Evolutionary conservation across 1,139 yeast genomes (phyloP).

Genomic region (Sugiyamaella japonica): DNA sequence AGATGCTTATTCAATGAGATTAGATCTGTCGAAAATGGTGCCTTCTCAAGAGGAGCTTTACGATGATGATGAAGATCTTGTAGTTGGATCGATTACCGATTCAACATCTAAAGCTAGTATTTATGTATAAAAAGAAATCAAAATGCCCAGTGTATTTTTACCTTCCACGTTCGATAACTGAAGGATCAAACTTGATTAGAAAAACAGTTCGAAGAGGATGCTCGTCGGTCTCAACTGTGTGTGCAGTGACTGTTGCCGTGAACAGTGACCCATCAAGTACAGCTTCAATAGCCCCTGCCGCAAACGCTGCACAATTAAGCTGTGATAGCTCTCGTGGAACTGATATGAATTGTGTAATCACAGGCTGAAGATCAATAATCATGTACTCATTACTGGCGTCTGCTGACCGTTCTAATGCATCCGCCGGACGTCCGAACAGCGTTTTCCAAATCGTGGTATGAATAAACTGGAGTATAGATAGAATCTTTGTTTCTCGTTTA

Average conservation of each 20-base stretch:
- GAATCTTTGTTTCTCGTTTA: conserved; percentile 67
- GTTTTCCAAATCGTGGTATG: conserved; percentile 82
- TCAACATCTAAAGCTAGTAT: conserved; percentile 10
- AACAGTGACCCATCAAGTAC: conserved; percentile 79
- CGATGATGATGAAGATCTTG: conserved; percentile 36
- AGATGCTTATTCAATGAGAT: conserved; percentile 95
- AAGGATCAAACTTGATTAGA: conserved; percentile 61
- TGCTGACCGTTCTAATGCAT: conserved; percentile 83
- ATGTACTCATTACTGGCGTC: conserved; percentile 75
- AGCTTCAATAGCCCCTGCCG: conserved; percentile 92
- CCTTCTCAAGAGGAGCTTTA: conserved; percentile 27
- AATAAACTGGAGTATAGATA: conserved; percentile 81
- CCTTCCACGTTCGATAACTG: conserved; percentile 31
- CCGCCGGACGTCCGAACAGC: conserved; percentile 79
- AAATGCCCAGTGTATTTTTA: neutral
- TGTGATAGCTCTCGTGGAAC: conserved; percentile 80
- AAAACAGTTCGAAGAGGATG: conserved; percentile 77
- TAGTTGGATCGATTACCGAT: conserved; percentile 12
- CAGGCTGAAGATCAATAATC: conserved; percentile 81
- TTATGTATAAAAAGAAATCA: conserved; percentile 3
- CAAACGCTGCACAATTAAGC: conserved; percentile 78
- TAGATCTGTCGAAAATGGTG: conserved; percentile 25
- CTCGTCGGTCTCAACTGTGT: conserved; percentile 67
- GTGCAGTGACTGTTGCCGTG: conserved; percentile 85
- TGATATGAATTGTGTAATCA: conserved; percentile 72